Evolutionary conservation across 2,329 filamentous ascomycete genomes (phyloP).

Genomic region (Rutstroemia sp.): DNA sequence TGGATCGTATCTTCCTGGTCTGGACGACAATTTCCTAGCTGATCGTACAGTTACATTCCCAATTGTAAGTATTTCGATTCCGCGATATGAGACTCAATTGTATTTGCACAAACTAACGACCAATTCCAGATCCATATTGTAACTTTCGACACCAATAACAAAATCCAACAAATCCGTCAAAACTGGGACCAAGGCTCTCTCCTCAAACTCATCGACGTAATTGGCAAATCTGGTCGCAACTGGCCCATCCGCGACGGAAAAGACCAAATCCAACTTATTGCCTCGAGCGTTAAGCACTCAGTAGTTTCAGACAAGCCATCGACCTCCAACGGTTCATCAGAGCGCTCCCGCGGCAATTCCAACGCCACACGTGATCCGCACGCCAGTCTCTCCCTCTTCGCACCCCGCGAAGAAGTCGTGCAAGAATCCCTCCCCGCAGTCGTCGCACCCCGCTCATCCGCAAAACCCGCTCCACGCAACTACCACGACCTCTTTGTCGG

Average conservation of each 20-base stretch:
- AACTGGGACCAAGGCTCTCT: conserved; percentile 94
- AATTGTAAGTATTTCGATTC: conserved; percentile 53
- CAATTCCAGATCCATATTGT: conserved; percentile 72
- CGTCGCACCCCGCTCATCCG: conserved; percentile 55
- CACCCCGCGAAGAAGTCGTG: conserved; percentile 56
- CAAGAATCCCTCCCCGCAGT: conserved; percentile 40
- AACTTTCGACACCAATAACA: conserved; percentile 65
- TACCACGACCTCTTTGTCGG: conserved; percentile 64
- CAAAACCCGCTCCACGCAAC: conserved; percentile 62
- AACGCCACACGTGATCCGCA: conserved; percentile 55
- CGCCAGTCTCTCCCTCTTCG: conserved; percentile 68
- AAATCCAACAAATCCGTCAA: conserved; percentile 80
- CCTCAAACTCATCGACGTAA: conserved; percentile 88
- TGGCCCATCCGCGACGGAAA: conserved; percentile 90
- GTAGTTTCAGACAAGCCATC: conserved; percentile 26
- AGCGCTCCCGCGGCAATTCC: conserved; percentile 44
- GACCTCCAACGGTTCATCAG: conserved; percentile 25
- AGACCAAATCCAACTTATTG: conserved; percentile 75
- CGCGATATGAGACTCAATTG: not conserved
- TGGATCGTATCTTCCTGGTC: conserved; percentile 75
- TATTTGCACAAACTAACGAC: conserved; percentile 11
- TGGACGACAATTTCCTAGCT: conserved; percentile 91
- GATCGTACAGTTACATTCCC: conserved; percentile 74
- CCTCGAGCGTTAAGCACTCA: conserved; percentile 47
- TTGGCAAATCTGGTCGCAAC: conserved; percentile 81